Evolutionary conservation across 2,329 filamentous ascomycete genomes (phyloP).

Genomic region (Colletotrichum melonis): DNA sequence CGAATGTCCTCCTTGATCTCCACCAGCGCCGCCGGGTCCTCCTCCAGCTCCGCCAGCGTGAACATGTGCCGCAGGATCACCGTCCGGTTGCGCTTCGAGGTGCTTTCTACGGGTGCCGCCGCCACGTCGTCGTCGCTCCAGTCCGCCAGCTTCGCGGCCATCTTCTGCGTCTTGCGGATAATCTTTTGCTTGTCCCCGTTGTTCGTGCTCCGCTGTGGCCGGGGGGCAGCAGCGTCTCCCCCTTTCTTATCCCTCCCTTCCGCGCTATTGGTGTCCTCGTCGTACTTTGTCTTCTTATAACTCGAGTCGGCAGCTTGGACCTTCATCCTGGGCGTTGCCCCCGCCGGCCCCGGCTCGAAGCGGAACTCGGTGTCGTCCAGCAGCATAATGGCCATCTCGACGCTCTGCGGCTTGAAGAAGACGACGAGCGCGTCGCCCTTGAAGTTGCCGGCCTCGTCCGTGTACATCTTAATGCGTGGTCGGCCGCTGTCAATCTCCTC

Average conservation of each 20-base stretch:
- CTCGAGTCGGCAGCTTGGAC: conserved; percentile 89
- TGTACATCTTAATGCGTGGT: conserved; percentile 94
- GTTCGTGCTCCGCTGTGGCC: conserved; percentile 46
- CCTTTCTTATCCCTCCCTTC: conserved; percentile 34
- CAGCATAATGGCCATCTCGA: conserved; percentile 84
- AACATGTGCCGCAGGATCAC: conserved; percentile 96
- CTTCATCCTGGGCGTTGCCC: conserved; percentile 72
- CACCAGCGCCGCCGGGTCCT: conserved; percentile 83
- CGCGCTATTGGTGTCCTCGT: conserved; percentile 46
- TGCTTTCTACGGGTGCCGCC: conserved; percentile 56
- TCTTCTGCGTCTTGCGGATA: conserved; percentile 89
- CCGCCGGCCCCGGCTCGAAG: conserved; percentile 62
- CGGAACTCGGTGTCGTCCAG: conserved; percentile 87
- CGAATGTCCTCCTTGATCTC: conserved; percentile 96
- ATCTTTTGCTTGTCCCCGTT: conserved; percentile 87
- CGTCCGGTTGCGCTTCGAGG: conserved; percentile 76
- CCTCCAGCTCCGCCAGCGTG: conserved; percentile 83
- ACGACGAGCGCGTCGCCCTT: conserved; percentile 95
- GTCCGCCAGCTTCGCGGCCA: conserved; percentile 91
- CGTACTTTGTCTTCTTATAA: conserved; percentile 89
- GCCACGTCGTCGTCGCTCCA: conserved; percentile 91
- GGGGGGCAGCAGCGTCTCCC: conserved; percentile 49
- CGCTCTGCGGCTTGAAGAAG: conserved; percentile 96
- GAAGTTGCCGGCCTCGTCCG: conserved; percentile 82
- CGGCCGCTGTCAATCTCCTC: conserved; percentile 91